Evolutionary conservation across 345 rosid genomes (phyloP), one percentile per base, ranked within the genome.

Genomic region (Sisymbrium altissimum): DNA sequence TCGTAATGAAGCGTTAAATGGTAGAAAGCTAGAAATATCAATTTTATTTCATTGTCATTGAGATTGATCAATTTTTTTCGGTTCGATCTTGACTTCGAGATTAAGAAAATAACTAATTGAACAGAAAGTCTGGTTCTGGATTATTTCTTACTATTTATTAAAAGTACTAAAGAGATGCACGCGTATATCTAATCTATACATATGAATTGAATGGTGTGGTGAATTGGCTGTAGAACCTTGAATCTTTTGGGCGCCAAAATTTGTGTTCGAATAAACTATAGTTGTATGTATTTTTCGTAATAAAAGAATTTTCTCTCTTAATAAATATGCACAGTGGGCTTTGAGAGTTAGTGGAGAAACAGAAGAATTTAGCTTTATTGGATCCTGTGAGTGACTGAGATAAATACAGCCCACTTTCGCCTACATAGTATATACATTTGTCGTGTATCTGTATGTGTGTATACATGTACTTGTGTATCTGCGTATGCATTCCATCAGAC

Each of bases 331-430:
- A 25, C 8, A 35, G 66, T 56, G 72, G 67, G 70, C 13, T 29
- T 19, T 64, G 71, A 56, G 54, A 71, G 76, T 76, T 30, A 71
- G 80, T 77, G 80, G 80, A 39, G 72, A 64, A 50, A 71, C 74
- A 14, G 71, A 71, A 15, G 67, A 57, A n/a, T 45, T 13, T 23
- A 65, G 57, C 87, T 86, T 86, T 86, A 85, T 88, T 72, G 90
- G 93, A 90, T 88, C 93, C 89, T 83, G 93, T 56, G 88, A 84
- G 78, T 64, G 70, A 77, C 67, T 64, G 11, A 48, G 59, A 71
- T 63, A 70, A 58, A 71, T 77, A 70, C 61, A 63, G 4, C 3
- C 66, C 76, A 77, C 76, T 46, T 64, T 70, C 61, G 29, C 43
- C 50, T 57, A 66, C 45, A 25, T 35, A 19, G 46, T 36, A 70